Evolutionary conservation across 306 rosid species (phyloP).

Genomic region (Acacia melanoxylon): DNA sequence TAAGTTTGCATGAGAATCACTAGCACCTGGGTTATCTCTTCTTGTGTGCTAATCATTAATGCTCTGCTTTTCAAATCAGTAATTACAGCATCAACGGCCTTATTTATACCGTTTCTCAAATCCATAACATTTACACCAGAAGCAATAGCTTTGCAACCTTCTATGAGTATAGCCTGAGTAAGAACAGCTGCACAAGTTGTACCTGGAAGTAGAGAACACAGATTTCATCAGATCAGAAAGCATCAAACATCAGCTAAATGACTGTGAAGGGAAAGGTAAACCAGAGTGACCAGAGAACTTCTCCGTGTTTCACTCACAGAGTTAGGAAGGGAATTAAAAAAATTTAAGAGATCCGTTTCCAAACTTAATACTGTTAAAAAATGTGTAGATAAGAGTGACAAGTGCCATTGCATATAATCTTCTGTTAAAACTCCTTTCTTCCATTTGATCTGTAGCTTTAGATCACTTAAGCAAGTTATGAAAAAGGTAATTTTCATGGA

Average conservation of each 20-base stretch:
- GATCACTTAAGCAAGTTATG: not conserved
- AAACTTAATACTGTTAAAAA: not conserved
- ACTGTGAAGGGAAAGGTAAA: not conserved
- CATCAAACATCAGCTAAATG: not conserved
- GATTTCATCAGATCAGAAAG: conserved; percentile 9
- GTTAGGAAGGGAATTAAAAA: conserved; percentile 6
- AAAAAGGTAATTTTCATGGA: not conserved
- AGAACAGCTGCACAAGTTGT: conserved; percentile 96
- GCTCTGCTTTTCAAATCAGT: conserved; percentile 80
- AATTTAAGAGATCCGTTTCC: conserved; percentile 3
- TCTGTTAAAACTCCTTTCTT: not conserved
- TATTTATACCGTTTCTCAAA: conserved; percentile 80
- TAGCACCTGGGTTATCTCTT: conserved; percentile 91
- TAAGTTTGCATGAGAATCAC: conserved; percentile 27
- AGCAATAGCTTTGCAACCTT: conserved; percentile 93
- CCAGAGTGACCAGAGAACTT: not conserved
- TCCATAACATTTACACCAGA: conserved; percentile 95
- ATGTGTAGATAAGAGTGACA: not conserved
- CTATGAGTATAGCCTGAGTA: conserved; percentile 87
- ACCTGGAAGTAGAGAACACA: conserved; percentile 55
- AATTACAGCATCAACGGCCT: conserved; percentile 84
- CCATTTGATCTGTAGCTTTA: not conserved
- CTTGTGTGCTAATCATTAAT: conserved; percentile 85
- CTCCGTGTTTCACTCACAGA: conserved; percentile 1
- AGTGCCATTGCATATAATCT: not conserved